phyloP scores from a whole-genome alignment of 345 rosid species.

The Garcia nutans region DNA sequence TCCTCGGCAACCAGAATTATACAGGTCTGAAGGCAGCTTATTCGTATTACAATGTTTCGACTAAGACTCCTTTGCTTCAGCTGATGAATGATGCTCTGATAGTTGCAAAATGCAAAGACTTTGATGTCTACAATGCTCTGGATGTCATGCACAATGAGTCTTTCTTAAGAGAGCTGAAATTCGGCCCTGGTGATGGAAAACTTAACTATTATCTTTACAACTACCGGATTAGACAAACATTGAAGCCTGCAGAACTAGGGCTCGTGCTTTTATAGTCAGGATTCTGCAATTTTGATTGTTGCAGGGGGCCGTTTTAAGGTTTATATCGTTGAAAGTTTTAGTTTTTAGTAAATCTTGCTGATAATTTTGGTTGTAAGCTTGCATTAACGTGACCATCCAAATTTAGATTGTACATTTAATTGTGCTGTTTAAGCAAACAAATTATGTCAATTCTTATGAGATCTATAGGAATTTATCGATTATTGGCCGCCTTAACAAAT shows the following conservation, averaged over 20 bases:
- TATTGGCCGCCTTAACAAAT: neutral
- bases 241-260: conserved; percentile 78
- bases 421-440: neutral
- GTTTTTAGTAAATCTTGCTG: neutral
- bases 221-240: conserved; percentile 51
- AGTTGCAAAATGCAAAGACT: conserved; percentile 70
- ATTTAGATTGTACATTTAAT: neutral
- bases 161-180: conserved; percentile 80
- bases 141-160: conserved; percentile 85
- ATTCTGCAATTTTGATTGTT: neutral
- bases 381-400: neutral
- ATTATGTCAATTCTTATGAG: neutral
- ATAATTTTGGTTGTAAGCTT: conserved; percentile 2
- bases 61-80: conserved; percentile 77
- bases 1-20: conserved; percentile 78
- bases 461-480: neutral
- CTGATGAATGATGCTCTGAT: conserved; percentile 83
- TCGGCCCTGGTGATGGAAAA: conserved; percentile 88
- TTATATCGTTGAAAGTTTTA: neutral
- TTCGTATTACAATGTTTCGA: conserved; percentile 78
- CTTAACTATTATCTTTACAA: conserved; percentile 85
- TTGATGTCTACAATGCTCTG: conserved; percentile 78
- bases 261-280: conserved; percentile 62
- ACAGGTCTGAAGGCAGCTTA: conserved; percentile 79
- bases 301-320: neutral